Conservation (phyloP, 331 rosid genomes). For the Erythrophleum ivorense region DNA sequence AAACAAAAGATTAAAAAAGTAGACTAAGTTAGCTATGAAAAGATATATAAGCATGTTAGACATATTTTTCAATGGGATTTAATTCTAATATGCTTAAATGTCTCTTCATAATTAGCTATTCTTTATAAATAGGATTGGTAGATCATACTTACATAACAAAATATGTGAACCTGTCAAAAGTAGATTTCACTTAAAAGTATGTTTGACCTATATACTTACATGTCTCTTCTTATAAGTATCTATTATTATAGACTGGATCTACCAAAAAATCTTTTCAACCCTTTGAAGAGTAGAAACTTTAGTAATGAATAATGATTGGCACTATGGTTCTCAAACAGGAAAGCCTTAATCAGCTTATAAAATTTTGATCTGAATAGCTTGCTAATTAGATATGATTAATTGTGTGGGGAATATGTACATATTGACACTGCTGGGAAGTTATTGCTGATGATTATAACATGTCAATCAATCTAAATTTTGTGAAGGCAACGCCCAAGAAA, state of each 20-base stretch:
- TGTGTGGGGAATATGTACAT: neutral
- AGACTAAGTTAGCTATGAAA: neutral
- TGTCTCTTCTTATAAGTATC: too few species aligned
- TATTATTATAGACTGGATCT: neutral
- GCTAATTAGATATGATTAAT: neutral
- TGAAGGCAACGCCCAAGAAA: constrained; percentile 1
- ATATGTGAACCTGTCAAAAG: neutral
- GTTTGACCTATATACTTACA: too few species aligned
- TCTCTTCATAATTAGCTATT: neutral
- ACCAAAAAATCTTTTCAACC: neutral
- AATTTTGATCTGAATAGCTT: neutral
- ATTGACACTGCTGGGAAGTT: neutral
- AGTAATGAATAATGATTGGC: neutral
- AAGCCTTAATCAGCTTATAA: neutral
- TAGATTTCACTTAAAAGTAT: neutral
- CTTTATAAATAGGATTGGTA: neutral
- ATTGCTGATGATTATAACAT: constrained; percentile 1
- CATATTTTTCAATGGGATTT: neutral
- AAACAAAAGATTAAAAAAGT: neutral
- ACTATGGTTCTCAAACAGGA: neutral
- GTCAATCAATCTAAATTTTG: constrained; percentile 30
- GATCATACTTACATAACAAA: neutral
- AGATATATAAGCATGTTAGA: neutral
- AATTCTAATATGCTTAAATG: neutral
- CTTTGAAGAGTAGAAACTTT: constrained; percentile 11